Percentiles rank a stretch among this genome's conserved stretches.
Evolutionary conservation across 2,329 filamentous ascomycete genomes (phyloP).

Genomic region (Rhexocercosporidium sp.): DNA sequence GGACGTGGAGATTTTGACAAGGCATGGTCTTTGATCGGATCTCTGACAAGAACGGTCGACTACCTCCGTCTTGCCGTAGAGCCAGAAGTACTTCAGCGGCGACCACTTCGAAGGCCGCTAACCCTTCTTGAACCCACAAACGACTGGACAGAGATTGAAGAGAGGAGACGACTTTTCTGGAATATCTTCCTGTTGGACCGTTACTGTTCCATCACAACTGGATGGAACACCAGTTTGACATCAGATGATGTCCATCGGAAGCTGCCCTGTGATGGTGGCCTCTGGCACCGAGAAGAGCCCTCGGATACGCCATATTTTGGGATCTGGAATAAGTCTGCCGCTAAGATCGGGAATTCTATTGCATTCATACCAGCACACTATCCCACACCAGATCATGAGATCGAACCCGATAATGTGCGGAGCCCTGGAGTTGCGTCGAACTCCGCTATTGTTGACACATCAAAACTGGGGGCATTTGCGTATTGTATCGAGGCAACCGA

Average conservation of each 20-base stretch:
- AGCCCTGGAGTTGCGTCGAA: constrained; percentile 1
- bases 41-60: constrained; percentile 41
- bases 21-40: constrained; percentile 43
- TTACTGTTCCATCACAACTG: constrained; percentile 40
- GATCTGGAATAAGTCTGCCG: constrained; percentile 42
- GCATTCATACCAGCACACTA: constrained; percentile 36
- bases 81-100: constrained; percentile 20
- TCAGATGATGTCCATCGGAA: constrained; percentile 41
- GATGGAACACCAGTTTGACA: constrained; percentile 42
- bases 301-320: constrained; percentile 41
- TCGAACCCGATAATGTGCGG: not conserved
- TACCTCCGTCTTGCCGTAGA: constrained; percentile 34
- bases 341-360: constrained; percentile 40
- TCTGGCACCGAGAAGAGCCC: constrained; percentile 38
- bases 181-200: constrained; percentile 44
- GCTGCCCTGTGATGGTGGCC: constrained; percentile 39
- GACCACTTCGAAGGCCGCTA: constrained; percentile 30
- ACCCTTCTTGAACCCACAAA: constrained; percentile 27
- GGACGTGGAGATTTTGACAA: constrained; percentile 31
- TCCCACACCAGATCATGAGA: constrained; percentile 21
- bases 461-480: constrained; percentile 51
- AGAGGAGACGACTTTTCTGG: constrained; percentile 42
- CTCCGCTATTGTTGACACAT: constrained; percentile 42
- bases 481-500: constrained; percentile 55
- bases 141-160: constrained; percentile 40